These are phyloP conservation scores for Metschnikowia gelsemii DNA, from an alignment of 805 yeast species.

Conservation along the genomic window DNA sequence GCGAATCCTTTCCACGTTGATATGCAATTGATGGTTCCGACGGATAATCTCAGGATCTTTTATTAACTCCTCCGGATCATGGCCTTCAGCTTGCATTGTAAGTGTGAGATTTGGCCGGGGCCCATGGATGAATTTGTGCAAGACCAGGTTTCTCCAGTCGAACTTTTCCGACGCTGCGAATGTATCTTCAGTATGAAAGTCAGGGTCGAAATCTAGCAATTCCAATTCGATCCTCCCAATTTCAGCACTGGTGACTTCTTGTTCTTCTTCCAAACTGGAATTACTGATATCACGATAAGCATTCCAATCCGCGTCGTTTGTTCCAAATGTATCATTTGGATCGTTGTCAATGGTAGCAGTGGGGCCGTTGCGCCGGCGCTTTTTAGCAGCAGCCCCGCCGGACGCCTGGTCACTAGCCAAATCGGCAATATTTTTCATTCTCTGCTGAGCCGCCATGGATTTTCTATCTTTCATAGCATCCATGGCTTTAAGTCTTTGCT, in stretches of 20 bases:
- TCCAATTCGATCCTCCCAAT: slow-evolving; percentile 68
- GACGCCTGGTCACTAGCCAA: slow-evolving; percentile 70
- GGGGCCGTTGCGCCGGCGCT: slow-evolving; percentile 37
- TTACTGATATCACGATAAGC: slow-evolving; percentile 80
- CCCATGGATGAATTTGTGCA: slow-evolving; percentile 87
- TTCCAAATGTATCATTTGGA: slow-evolving; percentile 92
- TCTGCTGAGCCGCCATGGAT: slow-evolving; percentile 84
- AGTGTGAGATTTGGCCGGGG: slow-evolving; percentile 76
- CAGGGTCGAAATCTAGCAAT: slow-evolving; percentile 78
- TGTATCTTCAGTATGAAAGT: slow-evolving; percentile 82
- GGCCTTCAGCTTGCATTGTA: slow-evolving; percentile 43
- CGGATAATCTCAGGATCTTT: slow-evolving; percentile 64
- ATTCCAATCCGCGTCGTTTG: slow-evolving; percentile 94
- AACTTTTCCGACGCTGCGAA: slow-evolving; percentile 63
- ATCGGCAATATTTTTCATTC: slow-evolving; percentile 89
- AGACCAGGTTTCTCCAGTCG: slow-evolving; percentile 78
- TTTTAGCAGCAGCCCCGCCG: slow-evolving; percentile 48
- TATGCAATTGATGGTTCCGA: slow-evolving; percentile 85
- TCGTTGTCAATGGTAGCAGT: slow-evolving; percentile 80
- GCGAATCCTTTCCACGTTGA: slow-evolving; percentile 86
- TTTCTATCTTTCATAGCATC: slow-evolving; percentile 84
- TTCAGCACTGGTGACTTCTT: slow-evolving; percentile 67
- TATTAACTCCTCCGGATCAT: slow-evolving; percentile 43
- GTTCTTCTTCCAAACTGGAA: slow-evolving; percentile 73
- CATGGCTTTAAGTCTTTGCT: slow-evolving; percentile 66